Conservation (phyloP, 78 protist species). For the Speleostelium caveatum region DNA sequence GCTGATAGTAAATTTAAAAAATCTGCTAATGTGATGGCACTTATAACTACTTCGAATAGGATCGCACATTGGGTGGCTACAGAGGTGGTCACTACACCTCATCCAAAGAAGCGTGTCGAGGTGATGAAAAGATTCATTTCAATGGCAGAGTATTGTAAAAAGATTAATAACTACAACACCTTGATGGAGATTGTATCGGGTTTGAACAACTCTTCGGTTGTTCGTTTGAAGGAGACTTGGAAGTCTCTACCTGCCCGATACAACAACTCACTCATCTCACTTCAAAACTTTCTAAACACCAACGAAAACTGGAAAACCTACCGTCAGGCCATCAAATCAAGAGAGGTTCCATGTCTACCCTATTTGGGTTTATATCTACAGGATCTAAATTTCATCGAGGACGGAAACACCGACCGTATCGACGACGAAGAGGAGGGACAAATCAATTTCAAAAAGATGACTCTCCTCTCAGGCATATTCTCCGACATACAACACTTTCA, state of each 20-base stretch:
- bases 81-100: constrained; percentile 70
- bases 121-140: constrained; percentile 49
- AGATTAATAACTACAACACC: constrained; percentile 85
- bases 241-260: constrained; percentile 21
- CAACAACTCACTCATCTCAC: neutral
- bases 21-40: constrained; percentile 43
- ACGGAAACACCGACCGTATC: constrained; percentile 72
- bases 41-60: constrained; percentile 30
- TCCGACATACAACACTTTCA: constrained; percentile 60
- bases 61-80: constrained; percentile 77
- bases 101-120: constrained; percentile 74
- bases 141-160: constrained; percentile 52
- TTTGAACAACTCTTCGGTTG: constrained; percentile 45
- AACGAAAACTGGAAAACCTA: constrained; percentile 58
- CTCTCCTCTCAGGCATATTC: constrained; percentile 20
- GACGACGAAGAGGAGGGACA: neutral
- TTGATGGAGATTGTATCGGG: constrained; percentile 82
- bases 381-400: constrained; percentile 87
- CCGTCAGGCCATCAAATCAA: constrained; percentile 33
- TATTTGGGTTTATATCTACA: constrained; percentile 84
- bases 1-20: constrained; percentile 43
- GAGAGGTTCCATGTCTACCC: constrained; percentile 81
- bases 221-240: constrained; percentile 85
- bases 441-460: constrained; percentile 72
- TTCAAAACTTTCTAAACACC: constrained; percentile 27